Base-by-base conservation (phyloP, 2,329 filamentous ascomycete species). In the Hirsutella rhossiliensis region DNA sequence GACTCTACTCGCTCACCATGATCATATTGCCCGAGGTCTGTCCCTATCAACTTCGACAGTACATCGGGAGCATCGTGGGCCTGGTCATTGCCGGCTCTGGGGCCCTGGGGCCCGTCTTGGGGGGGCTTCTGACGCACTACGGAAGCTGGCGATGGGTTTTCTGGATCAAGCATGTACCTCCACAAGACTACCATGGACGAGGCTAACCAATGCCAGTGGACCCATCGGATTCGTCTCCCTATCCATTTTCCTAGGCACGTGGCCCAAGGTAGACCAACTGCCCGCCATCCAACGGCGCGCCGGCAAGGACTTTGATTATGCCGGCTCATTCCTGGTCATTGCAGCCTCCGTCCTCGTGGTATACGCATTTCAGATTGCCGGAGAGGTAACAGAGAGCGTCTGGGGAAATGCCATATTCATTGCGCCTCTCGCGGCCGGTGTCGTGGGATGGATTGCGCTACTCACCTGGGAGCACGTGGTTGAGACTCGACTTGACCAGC, bases 1-100 rank as follows among this genome's bases (percentile, higher is more conserved):
- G 73, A 0, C 54, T 75, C n/a, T 75, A 75, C 50, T 71, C 72
- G 5, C 60, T 76, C n/a, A 65, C 71, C 2, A 75, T 78, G 69
- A 68, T 76, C 41, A 70, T 75, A 27, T 55, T 76, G 30, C 66
- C 71, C 0, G 75, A 78, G 50, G 52, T 76, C 23, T 63, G 66
- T 13, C 69, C 73, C 0, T 43, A 48, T 1, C 56, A 60, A 2
- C 48, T 67, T 27, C 59, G 62, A 30, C 62, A 67, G 41, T 58
- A 66, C 39, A 67, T 78, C 11, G 68, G 63, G 2, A 65, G 62
- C 18, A 45, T 74, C 2, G 63, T 76, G 4, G 75, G 73, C 0
- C 54, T 72, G 17, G 64, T 74, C 2, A 56, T 76, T 39, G 67
- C 69, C 19, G 48, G 65, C 19, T 62, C 71, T 5, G 72, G 72